Base-by-base conservation (phyloP, 306 rosid species). In the Ormosia emarginata region DNA sequence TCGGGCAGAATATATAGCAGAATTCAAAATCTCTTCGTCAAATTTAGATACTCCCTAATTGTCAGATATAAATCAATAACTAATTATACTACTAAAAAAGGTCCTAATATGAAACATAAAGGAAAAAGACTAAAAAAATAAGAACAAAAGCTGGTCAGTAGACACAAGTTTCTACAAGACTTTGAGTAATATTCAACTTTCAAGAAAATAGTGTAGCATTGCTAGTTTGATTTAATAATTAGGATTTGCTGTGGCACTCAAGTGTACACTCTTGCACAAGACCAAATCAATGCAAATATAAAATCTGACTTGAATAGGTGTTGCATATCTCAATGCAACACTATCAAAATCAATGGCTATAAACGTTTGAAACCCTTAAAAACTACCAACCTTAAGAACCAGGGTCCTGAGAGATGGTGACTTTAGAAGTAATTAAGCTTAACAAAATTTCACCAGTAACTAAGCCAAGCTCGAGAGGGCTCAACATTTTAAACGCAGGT, bases 371-470 rank as follows among this genome's bases (percentile, higher is more conserved):
- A n/a, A n/a, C n/a, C n/a, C n/a, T n/a, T n/a, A n/a, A 44, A 10
- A 5, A 57, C 12, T 57, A 71, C 78, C 10, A 18, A 80, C 83
- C 78, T 17, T 1, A 1, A 80, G 3, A 46, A 18, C 30, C 5
- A 59, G 73, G 64, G 62, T 53, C 30, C 41, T 46, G 5, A 74
- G 67, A 65, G 3, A 15, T 65, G 85, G 80, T 53, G 80, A n/a
- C 36, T 74, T 74, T 0, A 6, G 46, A 43, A 81, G 81, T n/a
- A n/a, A n/a, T n/a, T 1, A 81, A 15, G 33, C 1, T 5, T 1
- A 81, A 40, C 65, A 81, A 6, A 53, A 33, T 2, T 15, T 66
- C 80, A 55, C n/a, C 30, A 7, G 36, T 3, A n/a, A 30, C 75
- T 1, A 1, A 6, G 14, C 3, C 11, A n/a, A 82, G 29, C 8